Percentiles rank a stretch among this genome's conserved stretches.
Evolutionary conservation across 768 basidiomycete species (phyloP).

Genomic region (Podaxis mareebaensis): DNA sequence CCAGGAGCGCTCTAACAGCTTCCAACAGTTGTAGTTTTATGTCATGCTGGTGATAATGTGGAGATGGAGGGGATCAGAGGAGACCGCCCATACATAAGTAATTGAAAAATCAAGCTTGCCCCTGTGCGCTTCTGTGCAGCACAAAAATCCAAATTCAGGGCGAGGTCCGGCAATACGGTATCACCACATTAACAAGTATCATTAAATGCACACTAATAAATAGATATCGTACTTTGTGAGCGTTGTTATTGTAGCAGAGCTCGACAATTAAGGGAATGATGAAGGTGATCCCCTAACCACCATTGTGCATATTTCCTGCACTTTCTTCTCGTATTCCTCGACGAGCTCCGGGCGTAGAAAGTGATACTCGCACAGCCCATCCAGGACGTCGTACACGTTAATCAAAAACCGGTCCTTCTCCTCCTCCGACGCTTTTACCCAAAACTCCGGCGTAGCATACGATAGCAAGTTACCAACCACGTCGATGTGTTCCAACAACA

Average conservation of each 20-base stretch:
- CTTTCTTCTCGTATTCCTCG: constrained; percentile 10
- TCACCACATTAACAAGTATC: background rate
- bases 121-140: background rate
- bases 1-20: background rate
- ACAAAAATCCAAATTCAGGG: background rate
- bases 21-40: background rate
- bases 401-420: constrained; percentile 3
- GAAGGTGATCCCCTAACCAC: background rate
- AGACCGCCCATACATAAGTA: background rate
- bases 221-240: background rate
- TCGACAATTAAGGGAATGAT: background rate
- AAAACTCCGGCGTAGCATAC: constrained; percentile 3
- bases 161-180: background rate
- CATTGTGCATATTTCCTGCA: constrained; percentile 6
- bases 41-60: background rate
- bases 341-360: constrained; percentile 6
- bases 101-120: background rate
- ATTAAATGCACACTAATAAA: background rate
- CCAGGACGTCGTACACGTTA: constrained; percentile 3
- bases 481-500: constrained; percentile 11
- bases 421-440: background rate
- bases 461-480: constrained; percentile 6
- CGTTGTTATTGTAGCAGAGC: background rate
- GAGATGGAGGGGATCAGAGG: no score
- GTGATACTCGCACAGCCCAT: constrained; percentile 10